Conservation (phyloP, 176 grass and related monocot genomes). For the Urochloa ruziziensis region DNA sequence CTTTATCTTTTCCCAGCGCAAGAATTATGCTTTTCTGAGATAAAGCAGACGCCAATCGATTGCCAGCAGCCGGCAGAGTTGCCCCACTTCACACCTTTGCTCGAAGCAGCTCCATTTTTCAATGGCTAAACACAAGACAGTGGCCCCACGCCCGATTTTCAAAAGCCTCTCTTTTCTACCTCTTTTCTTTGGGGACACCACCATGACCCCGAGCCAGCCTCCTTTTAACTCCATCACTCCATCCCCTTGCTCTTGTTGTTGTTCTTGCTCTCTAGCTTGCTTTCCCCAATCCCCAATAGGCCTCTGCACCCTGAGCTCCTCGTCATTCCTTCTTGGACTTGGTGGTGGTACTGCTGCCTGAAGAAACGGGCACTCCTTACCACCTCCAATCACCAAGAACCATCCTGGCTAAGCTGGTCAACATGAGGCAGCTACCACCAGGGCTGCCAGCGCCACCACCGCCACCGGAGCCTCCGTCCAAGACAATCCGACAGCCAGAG, state of each 20-base stretch:
- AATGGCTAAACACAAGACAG: conserved; percentile 25
- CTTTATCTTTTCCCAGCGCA: conserved; percentile 30
- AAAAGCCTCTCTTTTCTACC: conserved; percentile 46
- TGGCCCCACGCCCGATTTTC: conserved; percentile 38
- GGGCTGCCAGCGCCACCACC: neutral
- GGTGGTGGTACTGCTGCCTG: neutral
- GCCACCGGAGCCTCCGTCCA: neutral
- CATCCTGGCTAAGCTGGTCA: conserved; percentile 26
- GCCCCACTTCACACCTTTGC: conserved; percentile 41
- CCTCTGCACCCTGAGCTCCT: neutral
- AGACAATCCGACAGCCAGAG: conserved; percentile 25
- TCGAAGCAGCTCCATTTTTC: conserved; percentile 41
- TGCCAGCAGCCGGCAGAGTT: neutral
- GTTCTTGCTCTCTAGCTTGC: neutral
- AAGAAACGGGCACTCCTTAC: conserved; percentile 42
- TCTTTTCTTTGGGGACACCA: conserved; percentile 36
- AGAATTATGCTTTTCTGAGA: conserved; percentile 47
- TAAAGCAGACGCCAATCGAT: conserved; percentile 31
- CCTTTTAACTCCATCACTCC: conserved; percentile 57
- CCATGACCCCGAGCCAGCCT: conserved; percentile 38
- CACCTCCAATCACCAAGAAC: conserved; percentile 37
- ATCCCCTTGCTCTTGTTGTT: conserved; percentile 43
- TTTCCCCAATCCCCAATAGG: conserved; percentile 27
- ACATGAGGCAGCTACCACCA: conserved; percentile 32
- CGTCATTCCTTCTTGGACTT: conserved; percentile 35